These are phyloP conservation scores for Solanum sejunctum DNA, from an alignment of 257 asterid genomes.

Conservation along the genomic window DNA sequence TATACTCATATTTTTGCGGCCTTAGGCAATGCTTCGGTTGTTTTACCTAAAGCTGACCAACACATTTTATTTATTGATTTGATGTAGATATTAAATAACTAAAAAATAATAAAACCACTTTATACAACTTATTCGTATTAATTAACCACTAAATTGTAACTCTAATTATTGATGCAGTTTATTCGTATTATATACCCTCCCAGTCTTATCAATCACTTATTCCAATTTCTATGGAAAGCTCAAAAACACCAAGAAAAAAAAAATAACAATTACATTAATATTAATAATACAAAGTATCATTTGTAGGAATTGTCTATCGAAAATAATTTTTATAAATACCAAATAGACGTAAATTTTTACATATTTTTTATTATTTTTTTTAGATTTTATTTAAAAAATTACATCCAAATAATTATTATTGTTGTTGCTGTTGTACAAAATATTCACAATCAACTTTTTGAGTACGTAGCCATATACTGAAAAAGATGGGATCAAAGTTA, in stretches of 20 bases:
- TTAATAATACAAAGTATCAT: not conserved
- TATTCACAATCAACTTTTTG: not conserved
- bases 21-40: not conserved
- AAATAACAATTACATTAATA: not conserved
- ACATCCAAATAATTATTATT: not conserved
- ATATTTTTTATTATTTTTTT: fast-evolving
- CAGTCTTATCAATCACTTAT: not conserved
- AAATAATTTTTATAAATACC: not conserved
- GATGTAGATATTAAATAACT: not conserved
- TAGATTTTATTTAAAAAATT: not conserved
- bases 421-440: not conserved
- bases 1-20: not conserved
- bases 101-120: not conserved
- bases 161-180: not conserved
- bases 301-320: not conserved
- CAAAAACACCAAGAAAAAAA: not conserved
- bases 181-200: not conserved
- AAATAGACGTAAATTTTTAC: not conserved
- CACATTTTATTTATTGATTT: not conserved
- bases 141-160: not conserved
- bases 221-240: not conserved
- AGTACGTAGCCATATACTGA: not conserved
- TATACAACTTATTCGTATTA: not conserved
- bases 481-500: not conserved
- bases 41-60: not conserved